These are phyloP conservation scores for Leptosphaerulina australis DNA, from an alignment of 2,329 filamentous ascomycete genomes.

Conservation along the genomic window DNA sequence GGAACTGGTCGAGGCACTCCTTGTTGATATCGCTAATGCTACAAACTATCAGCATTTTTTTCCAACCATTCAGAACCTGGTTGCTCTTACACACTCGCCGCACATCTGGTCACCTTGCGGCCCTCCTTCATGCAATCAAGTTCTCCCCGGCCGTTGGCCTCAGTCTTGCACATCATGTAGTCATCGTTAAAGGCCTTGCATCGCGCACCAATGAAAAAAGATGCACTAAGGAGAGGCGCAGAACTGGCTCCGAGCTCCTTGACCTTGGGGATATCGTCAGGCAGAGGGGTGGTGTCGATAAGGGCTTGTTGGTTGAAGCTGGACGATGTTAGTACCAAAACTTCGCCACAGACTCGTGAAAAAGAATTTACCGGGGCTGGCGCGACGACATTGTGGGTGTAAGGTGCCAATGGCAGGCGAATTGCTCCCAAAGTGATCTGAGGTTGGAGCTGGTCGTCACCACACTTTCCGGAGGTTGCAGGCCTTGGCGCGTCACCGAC, in stretches of 20 bases:
- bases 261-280: constrained; percentile 88
- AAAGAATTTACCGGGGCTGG: constrained; percentile 60
- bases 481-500: constrained; percentile 22
- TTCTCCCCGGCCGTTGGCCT: constrained; percentile 89
- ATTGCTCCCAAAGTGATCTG: constrained; percentile 35
- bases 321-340: constrained; percentile 35
- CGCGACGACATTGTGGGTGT: constrained; percentile 64
- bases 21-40: constrained; percentile 96
- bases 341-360: constrained; percentile 10
- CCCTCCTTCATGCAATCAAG: constrained; percentile 96
- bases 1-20: constrained; percentile 89
- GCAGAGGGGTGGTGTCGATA: constrained; percentile 94
- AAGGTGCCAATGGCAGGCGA: constrained; percentile 46
- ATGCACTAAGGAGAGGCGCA: constrained; percentile 86
- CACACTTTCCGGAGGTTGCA: constrained; percentile 19
- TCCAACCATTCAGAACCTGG: neutral
- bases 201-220: constrained; percentile 95
- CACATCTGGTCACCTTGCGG: constrained; percentile 93
- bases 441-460: constrained; percentile 30
- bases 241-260: constrained; percentile 92
- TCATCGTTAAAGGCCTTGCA: constrained; percentile 98
- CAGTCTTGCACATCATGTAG: constrained; percentile 99
- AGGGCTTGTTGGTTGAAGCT: constrained; percentile 96
- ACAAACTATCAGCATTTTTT: constrained; percentile 20
- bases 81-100: constrained; percentile 79